A percentile compares a stretch with the other conserved stretches of the same genome.
These are phyloP conservation scores for Digitaria exilis DNA, from an alignment of 202 grass and related monocot genomes.

Conservation along the genomic window DNA sequence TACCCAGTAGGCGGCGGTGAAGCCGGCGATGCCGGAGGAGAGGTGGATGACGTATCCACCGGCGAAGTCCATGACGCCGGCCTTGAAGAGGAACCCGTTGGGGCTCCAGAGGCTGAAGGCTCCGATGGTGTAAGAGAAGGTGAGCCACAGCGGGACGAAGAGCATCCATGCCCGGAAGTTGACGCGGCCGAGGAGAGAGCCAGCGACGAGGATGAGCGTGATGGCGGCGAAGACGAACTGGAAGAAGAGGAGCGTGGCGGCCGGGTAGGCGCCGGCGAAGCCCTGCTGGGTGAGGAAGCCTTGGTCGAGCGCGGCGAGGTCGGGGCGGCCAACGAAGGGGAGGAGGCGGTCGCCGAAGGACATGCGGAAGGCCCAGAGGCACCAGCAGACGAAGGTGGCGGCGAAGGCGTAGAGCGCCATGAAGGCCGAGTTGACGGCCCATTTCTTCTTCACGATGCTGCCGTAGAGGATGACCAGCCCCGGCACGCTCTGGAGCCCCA, in stretches of 20 bases:
- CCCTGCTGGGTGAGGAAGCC: conserved; percentile 54
- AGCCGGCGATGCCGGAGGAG: conserved; percentile 75
- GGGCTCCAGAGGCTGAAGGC: conserved; percentile 83
- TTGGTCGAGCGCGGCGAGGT: conserved; percentile 47
- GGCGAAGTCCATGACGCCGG: conserved; percentile 81
- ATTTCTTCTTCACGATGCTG: conserved; percentile 85
- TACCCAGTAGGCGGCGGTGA: conserved; percentile 79
- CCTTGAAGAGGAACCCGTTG: conserved; percentile 76
- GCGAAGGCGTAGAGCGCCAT: conserved; percentile 86
- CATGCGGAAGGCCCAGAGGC: conserved; percentile 75
- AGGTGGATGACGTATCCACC: conserved; percentile 89
- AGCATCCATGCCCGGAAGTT: conserved; percentile 75
- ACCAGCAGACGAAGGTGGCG: conserved; percentile 64
- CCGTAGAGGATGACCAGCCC: conserved; percentile 77
- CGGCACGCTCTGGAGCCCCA: conserved; percentile 73
- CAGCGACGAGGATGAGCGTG: conserved; percentile 74
- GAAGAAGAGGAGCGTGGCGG: conserved; percentile 76
- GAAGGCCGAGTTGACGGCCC: conserved; percentile 84
- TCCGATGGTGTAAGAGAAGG: conserved; percentile 74
- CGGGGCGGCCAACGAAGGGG: conserved; percentile 63
- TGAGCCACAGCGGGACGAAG: conserved; percentile 78
- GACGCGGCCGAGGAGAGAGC: conserved; percentile 69
- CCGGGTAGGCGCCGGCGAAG: conserved; percentile 67
- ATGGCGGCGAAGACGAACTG: conserved; percentile 88
- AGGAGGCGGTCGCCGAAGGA: conserved; percentile 71